Evolutionary conservation across 2,329 filamentous ascomycete species (phyloP), one percentile per base, ranked within the genome.

Genomic region (Xylaria sp.): DNA sequence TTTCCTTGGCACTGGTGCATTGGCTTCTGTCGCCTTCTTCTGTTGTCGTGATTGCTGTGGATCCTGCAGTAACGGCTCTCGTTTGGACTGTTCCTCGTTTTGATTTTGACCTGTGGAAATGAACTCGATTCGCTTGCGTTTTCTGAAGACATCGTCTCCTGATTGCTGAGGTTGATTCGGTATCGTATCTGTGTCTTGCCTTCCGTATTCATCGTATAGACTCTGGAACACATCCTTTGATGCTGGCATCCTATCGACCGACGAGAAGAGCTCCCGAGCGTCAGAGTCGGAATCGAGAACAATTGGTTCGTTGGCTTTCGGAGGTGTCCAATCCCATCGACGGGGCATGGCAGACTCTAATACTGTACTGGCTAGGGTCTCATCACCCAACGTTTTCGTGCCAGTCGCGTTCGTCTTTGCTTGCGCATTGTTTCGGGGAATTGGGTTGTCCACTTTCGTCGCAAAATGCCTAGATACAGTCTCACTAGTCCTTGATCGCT

Each of bases 281-380:
- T 72, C 66, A 0, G 76, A 71, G 5, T 71, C 72, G 0, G 72
- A 70, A 11, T 69, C 69, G 2, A 71, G 63, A 46, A 62, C 66
- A 59, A 69, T 60, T 2, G 70, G 59, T 0, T 65, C 66, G 48
- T 76, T 77, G 39, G 76, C 69, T 52, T 76, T 79, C 3, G 84
- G 81, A 1, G 88, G 89, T 0, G 89, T 92, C 89, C 89, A 92
- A 59, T 86, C 80, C 11, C 75, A 68, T 61, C 84, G 79, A 60
- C 88, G 78, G 51, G 75, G 76, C 30, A 81, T 70, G 6, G 87
- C 88, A 51, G 70, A 72, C 55, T 82, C 79, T 19, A 56, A 59
- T 6, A 37, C 5, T 16, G 35, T 47, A 19, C 42, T 23, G 23
- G 39, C 23, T 35, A 52, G 10, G 7, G 10, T 35, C 50, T n/a